These are phyloP conservation scores for Acanthamoeba royreba DNA, from an alignment of 208 protist species.

Conservation along the genomic window DNA sequence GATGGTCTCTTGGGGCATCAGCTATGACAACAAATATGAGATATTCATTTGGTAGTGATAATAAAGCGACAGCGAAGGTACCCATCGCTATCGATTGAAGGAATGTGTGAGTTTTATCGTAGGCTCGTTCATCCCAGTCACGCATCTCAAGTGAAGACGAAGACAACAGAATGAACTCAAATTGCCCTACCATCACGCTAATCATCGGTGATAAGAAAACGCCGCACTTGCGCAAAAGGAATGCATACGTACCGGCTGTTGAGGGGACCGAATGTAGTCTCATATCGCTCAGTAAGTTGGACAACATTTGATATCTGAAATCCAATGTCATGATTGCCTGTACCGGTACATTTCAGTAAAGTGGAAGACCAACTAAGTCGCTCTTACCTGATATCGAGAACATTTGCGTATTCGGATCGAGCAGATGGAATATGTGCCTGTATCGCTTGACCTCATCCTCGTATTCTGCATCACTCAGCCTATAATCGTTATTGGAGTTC, in stretches of 20 bases:
- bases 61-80: background rate
- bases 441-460: background rate
- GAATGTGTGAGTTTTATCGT: background rate
- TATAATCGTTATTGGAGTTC: background rate
- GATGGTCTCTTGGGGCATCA: background rate
- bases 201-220: too few species aligned
- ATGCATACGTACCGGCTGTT: background rate
- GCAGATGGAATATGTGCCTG: background rate
- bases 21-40: background rate
- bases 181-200: background rate
- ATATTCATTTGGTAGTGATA: background rate
- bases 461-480: background rate
- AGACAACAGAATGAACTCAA: background rate
- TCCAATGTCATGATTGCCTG: background rate
- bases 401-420: background rate
- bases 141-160: background rate
- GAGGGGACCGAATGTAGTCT: background rate
- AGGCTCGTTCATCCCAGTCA: background rate
- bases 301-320: background rate
- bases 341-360: background rate
- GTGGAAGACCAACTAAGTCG: background rate
- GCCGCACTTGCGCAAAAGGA: too few species aligned
- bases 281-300: background rate
- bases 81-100: background rate
- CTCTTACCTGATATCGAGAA: background rate